Evolutionary conservation across 108 stramenopile species (phyloP), one percentile per base, ranked within the genome.

Genomic region (Fragilariopsis cylindrus): DNA sequence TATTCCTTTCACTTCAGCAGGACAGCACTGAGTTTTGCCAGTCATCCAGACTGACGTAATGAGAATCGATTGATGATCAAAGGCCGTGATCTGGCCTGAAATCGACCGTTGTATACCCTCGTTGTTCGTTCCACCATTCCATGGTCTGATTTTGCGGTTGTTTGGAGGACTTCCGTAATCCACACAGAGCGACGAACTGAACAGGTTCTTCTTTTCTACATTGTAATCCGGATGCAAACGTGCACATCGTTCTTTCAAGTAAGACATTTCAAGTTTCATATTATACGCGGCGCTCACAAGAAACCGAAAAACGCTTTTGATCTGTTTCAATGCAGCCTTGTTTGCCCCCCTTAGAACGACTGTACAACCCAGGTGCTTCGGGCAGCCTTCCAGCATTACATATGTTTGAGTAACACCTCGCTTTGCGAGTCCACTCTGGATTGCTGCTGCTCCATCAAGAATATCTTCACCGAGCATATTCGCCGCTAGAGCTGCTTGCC

Each of bases 1-100:
- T 56, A 98, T 96, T 46, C 93, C 95, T 77, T 98, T 97, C 9
- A 98, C 96, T 80, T 98, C 97, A 19, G 98, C 97, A n/a, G 92
- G 89, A 68, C 84, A 85, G 71, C 92, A 97, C 75, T 98, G 98
- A 7, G 92, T 87, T 72, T 90, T 92, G 16, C 90, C 91, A 42
- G 92, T 87, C 96, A 98, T 98, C 97, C 97, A 97, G 41, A 98
- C 84, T 55, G 91, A 92, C 19, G 97, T 97, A 46, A 97, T 91
- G 15, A 98, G 87, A 67, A 98, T 92, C 48, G 90, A 85, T 75
- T 97, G 97, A 60, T 97, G 96, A 72, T 93, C 93, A 53, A 88
- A 86, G 15, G 95, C 86, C 15, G 90, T 91, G 12, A 94, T 81
- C 71, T 90, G 84, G 15, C 89, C 88, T 3, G 82, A 82, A 21